Evolutionary conservation across 1,284 basidiomycete genomes (phyloP), one percentile per base, ranked within the genome.

Genomic region (Pascua guehoae): DNA sequence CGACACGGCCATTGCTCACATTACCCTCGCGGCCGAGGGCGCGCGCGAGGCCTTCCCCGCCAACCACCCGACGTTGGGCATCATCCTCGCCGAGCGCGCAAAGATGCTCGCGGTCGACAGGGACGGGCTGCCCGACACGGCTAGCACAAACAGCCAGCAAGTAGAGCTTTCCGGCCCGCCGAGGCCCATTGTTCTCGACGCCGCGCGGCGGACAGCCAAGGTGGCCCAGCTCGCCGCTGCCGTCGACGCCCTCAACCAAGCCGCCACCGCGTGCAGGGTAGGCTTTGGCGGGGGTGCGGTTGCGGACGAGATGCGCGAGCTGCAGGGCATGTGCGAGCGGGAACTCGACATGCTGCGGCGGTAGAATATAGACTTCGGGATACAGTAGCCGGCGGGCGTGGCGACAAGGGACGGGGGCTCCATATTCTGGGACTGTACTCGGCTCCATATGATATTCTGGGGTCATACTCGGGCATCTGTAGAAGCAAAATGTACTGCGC

Each of bases 41-140:
- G 64, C 75, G 86, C 15, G 74, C 75, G 71, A 70, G 2, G 70
- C 89, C 5, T 82, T 90, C 24, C 72, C 80, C 0, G 72, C 79
- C 14, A 88, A 88, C 4, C 92, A 96, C 72, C 92, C 93, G 0
- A 82, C 87, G 0, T 81, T 88, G 5, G 90, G 84, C 0, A 76
- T 96, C 41, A 84, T 88, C 5, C 78, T 88, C 8, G 85, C 87
- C 2, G 90, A 93, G 69, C 79, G 91, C 15, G 91, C 88, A 0
- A 92, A 91, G 72, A 77, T 93, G 4, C 79, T 92, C 69, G 40
- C 83, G 79, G 15, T 67, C 46, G 62, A 68, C 36, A 42, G 60
- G 10, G 24, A 61, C 10, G 36, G 54, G 36, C 10, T 46, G 8
- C 18, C 39, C 41, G 15, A 49, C 16, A 18, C 17, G 12, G 40